Evolutionary conservation across 2,329 filamentous ascomycete genomes (phyloP), one percentile per base, ranked within the genome.

Genomic region (Fusarium secorum): DNA sequence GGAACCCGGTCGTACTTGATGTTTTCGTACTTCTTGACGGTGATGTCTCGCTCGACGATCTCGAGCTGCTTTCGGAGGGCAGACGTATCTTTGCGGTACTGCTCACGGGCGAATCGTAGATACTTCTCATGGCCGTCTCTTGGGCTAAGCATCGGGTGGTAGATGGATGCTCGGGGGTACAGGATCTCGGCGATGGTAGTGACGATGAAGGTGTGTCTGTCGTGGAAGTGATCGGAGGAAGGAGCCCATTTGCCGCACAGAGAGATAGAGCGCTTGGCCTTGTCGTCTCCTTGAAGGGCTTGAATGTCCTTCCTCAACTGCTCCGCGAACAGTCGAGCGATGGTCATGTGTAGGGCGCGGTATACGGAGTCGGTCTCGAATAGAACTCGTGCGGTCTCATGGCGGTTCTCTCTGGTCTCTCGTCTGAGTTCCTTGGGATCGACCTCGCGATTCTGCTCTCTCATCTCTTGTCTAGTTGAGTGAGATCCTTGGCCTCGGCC

Each of bases 161-260:
- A 73, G 2, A 78, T 62, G 1, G 72, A 72, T 3, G 76, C 71
- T 10, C 75, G 72, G 0, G 85, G 83, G 65, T 85, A 83, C 13
- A 89, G 72, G 17, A 86, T 79, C 76, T 90, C 88, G 9, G 88
- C 85, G 60, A 90, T 89, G 17, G 85, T 84, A 48, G 85, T 86
- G 35, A 85, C 81, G 65, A 90, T 82, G 68, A 85, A 85, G 5
- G 88, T 90, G 66, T 88, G 84, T 68, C 85, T 84, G 76, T 90
- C 88, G 70, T 89, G 87, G 69, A 87, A 87, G 39, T 81, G 82
- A 36, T 83, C 83, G 22, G 85, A 81, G 1, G 85, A 84, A 3
- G 88, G 88, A 2, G 87, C 86, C 88, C 88, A 90, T 66, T 90
- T 90, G 5, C 83, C 87, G 60, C 86, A 88, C 0, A 90, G 82